Conservation (phyloP, 1,284 basidiomycete species). For the Phenoliferia sp. region DNA sequence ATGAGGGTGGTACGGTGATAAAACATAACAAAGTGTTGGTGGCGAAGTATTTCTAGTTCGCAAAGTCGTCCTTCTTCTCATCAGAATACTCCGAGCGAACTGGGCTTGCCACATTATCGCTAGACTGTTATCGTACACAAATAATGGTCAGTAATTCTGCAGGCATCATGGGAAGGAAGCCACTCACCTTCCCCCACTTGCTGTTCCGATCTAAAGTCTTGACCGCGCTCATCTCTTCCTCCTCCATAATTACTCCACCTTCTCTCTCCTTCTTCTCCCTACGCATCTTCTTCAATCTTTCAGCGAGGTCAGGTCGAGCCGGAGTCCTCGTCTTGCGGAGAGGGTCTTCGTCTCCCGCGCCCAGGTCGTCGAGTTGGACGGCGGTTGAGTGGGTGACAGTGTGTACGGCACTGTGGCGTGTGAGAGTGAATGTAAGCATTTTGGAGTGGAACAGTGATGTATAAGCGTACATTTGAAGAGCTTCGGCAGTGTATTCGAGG, state of each 20-base stretch:
- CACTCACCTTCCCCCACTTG: background rate
- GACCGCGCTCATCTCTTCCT: background rate
- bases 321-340: slow-evolving; percentile 19
- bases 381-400: slow-evolving; percentile 11
- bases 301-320: slow-evolving; percentile 15
- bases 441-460: no score
- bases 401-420: slow-evolving; percentile 17
- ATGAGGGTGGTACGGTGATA: no score
- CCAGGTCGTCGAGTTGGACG: slow-evolving; percentile 9
- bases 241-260: background rate
- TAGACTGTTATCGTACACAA: no score
- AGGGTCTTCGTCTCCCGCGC: background rate
- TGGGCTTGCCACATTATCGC: no score
- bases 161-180: no score
- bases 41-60: no score
- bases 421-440: no score
- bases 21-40: no score
- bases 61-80: no score
- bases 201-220: background rate
- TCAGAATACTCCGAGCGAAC: no score
- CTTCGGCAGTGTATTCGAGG: background rate
- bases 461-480: slow-evolving; percentile 7
- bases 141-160: no score
- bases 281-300: slow-evolving; percentile 15
- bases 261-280: slow-evolving; percentile 9